These are phyloP conservation scores for Skeletonema grethae DNA, from an alignment of 108 stramenopile genomes.

Conservation along the genomic window DNA sequence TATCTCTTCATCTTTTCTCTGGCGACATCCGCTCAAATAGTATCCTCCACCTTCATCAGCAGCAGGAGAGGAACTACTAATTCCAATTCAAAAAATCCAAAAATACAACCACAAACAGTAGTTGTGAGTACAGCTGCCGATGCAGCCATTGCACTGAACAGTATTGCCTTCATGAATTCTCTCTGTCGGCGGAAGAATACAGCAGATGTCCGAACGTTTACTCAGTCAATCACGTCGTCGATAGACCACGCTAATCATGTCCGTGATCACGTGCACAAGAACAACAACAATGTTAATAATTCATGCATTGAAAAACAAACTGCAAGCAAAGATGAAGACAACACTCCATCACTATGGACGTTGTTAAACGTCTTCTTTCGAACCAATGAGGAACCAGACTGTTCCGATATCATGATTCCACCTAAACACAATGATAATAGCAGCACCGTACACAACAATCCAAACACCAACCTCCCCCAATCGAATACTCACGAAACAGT, in stretches of 20 bases:
- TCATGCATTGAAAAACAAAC: not conserved
- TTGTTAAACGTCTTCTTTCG: not conserved
- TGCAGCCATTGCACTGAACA: constrained; percentile 41
- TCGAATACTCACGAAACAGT: constrained; percentile 31
- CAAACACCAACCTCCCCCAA: not conserved
- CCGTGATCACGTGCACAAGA: not conserved
- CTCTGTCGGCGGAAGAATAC: constrained; percentile 19
- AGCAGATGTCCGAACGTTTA: constrained; percentile 28
- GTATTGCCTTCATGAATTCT: constrained; percentile 26
- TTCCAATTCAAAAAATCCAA: not conserved
- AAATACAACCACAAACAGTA: not conserved
- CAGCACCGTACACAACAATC: not conserved
- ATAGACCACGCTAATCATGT: not conserved
- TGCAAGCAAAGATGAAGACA: not conserved
- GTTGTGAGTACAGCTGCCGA: constrained; percentile 16
- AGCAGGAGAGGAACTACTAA: not conserved
- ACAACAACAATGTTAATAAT: not conserved
- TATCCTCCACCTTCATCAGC: not conserved
- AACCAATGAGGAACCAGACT: not conserved
- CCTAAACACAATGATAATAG: not conserved
- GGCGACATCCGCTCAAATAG: not conserved
- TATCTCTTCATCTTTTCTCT: not conserved
- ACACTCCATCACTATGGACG: not conserved
- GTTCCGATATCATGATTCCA: not conserved
- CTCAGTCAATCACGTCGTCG: constrained; percentile 12